Evolutionary conservation across 1,284 basidiomycete species (phyloP).

Genomic region (Naganishia albida): DNA sequence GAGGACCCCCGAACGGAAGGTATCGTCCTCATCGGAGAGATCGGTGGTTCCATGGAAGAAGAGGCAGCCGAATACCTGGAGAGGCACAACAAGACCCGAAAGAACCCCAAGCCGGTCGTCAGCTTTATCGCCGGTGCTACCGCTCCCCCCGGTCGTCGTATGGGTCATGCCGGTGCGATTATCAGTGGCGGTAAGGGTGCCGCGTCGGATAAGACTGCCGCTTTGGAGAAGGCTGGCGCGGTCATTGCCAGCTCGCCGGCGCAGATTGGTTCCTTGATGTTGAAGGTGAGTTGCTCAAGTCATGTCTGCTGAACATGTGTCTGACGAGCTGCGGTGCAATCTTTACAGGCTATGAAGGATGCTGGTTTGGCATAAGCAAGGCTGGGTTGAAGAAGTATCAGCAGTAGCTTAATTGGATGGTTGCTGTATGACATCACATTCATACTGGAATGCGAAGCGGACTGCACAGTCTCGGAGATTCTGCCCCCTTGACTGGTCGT

Average conservation of each 20-base stretch:
- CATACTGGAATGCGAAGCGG: too few relatives aligned
- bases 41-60: slow-evolving; percentile 99
- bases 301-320: slow-evolving; percentile 21
- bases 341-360: slow-evolving; percentile 73
- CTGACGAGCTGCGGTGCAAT: slow-evolving; percentile 6
- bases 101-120: slow-evolving; percentile 90
- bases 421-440: background rate
- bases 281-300: slow-evolving; percentile 69
- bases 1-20: slow-evolving; percentile 91
- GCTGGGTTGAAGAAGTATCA: slow-evolving; percentile 1
- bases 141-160: slow-evolving; percentile 93
- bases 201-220: slow-evolving; percentile 91
- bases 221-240: slow-evolving; percentile 89
- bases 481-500: too few relatives aligned
- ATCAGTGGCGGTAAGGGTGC: slow-evolving; percentile 97
- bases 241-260: slow-evolving; percentile 96
- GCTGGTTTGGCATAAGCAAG: slow-evolving; percentile 69
- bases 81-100: slow-evolving; percentile 85
- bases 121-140: slow-evolving; percentile 97
- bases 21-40: slow-evolving; percentile 98
- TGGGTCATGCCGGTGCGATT: slow-evolving; percentile 99
- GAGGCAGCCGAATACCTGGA: slow-evolving; percentile 96
- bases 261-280: slow-evolving; percentile 83
- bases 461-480: too few relatives aligned
- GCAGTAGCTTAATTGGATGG: background rate